A percentile compares a stretch with the other conserved stretches of the same genome.
These are phyloP conservation scores for Beta vulgaris DNA, from an alignment of 148 eudicot species.

Conservation along the genomic window DNA sequence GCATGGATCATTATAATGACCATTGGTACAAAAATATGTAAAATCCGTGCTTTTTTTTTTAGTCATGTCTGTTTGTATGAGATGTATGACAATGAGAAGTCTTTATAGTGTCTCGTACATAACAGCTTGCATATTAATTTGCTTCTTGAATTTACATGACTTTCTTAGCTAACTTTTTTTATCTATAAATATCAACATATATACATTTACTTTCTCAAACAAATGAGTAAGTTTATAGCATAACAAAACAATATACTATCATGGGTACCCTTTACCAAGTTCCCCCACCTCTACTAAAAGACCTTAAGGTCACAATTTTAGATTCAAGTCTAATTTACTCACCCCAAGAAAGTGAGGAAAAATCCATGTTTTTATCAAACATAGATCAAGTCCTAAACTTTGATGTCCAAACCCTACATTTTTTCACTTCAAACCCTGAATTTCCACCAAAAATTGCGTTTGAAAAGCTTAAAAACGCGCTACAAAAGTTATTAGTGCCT, in stretches of 20 bases:
- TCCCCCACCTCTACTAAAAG: slow-evolving; percentile 39
- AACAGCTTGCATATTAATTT: slow-evolving; percentile 13
- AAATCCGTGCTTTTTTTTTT: no score
- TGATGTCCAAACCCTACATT: slow-evolving; percentile 80
- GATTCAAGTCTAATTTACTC: slow-evolving; percentile 51
- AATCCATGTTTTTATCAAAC: slow-evolving; percentile 66
- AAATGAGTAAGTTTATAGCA: neutral
- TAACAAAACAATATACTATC: neutral
- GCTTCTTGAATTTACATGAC: neutral
- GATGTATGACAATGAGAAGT: neutral
- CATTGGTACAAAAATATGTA: no score
- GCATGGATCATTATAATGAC: neutral
- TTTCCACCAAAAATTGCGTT: slow-evolving; percentile 47
- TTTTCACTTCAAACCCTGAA: slow-evolving; percentile 50
- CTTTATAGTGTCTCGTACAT: neutral
- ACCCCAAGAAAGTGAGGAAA: slow-evolving; percentile 38
- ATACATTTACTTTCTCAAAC: neutral
- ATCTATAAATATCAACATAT: slow-evolving; percentile 4
- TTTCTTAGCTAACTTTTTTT: slow-evolving; percentile 3
- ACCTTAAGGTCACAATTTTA: slow-evolving; percentile 54
- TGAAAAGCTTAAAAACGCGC: slow-evolving; percentile 36
- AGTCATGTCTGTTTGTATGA: neutral
- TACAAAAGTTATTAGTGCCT: slow-evolving; percentile 42
- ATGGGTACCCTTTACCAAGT: slow-evolving; percentile 40
- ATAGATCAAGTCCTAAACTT: slow-evolving; percentile 84